Conservation (phyloP, 306 rosid species). For the Vigna radiata region DNA sequence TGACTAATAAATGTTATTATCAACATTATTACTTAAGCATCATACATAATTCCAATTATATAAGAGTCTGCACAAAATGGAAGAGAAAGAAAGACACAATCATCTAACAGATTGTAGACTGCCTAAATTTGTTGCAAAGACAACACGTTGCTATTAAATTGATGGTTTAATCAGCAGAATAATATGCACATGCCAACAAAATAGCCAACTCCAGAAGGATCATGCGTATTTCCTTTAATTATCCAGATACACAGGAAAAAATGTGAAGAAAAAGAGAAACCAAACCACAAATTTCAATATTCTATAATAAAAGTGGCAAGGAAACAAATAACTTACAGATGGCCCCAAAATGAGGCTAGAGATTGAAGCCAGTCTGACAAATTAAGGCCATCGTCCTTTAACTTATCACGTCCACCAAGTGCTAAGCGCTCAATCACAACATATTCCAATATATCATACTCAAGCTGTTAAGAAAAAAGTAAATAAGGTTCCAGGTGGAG, state of each 20-base stretch:
- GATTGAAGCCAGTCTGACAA: conserved; percentile 99
- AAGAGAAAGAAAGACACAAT: conserved; percentile 8
- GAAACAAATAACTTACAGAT: conserved; percentile 75
- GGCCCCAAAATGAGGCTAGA: conserved; percentile 99
- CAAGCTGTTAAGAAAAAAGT: conserved; percentile 68
- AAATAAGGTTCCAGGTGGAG: conserved; percentile 18
- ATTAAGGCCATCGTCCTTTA: conserved; percentile 98
- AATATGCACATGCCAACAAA: conserved; percentile 16
- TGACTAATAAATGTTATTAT: conserved; percentile 46
- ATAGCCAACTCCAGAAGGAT: conserved; percentile 32
- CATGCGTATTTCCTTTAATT: conserved; percentile 31
- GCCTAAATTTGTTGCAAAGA: conserved; percentile 9
- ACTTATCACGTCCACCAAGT: conserved; percentile 94
- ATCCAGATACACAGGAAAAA: conserved; percentile 29
- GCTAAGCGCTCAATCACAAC: conserved; percentile 97
- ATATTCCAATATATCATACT: conserved; percentile 96
- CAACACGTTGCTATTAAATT: conserved; percentile 8
- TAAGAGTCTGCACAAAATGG: conserved; percentile 26
- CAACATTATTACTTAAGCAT: conserved; percentile 24
- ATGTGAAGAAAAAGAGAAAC: conserved; percentile 29
- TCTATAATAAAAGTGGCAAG: conserved; percentile 16
- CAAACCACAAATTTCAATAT: conserved; percentile 26
- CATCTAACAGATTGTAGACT: conserved; percentile 33
- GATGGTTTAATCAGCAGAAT: conserved; percentile 24
- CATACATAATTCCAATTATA: conserved; percentile 23